Evolutionary conservation across 1,284 basidiomycete species (phyloP).

Genomic region (Rhodotorula sp.): DNA sequence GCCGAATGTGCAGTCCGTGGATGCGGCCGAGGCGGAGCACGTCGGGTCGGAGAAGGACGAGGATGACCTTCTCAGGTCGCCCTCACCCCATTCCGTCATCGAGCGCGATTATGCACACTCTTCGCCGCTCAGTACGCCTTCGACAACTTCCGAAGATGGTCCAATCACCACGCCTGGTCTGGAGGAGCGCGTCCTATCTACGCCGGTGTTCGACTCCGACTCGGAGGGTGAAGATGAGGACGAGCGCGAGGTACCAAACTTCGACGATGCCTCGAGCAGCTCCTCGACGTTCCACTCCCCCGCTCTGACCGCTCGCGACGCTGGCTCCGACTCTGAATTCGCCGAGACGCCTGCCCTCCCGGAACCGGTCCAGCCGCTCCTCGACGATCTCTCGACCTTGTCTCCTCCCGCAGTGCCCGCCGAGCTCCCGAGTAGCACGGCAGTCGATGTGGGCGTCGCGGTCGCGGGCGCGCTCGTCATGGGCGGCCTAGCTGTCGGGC

Average conservation of each 20-base stretch:
- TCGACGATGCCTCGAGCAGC: neutral
- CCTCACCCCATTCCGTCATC: neutral
- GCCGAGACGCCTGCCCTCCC: neutral
- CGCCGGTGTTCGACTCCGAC: neutral
- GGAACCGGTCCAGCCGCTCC: neutral
- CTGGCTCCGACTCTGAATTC: neutral
- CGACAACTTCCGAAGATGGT: neutral
- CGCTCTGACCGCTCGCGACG: neutral
- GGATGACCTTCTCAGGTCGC: neutral
- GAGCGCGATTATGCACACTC: neutral
- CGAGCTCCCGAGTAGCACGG: neutral
- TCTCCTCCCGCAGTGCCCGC: neutral
- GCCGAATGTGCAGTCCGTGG: neutral
- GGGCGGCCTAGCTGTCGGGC: slow-evolving; percentile 32
- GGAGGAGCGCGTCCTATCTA: neutral
- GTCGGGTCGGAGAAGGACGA: no score
- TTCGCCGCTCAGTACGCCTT: no score
- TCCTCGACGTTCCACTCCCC: slow-evolving; percentile 1
- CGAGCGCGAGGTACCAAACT: no score
- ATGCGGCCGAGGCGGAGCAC: neutral
- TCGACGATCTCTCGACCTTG: neutral
- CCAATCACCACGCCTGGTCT: neutral
- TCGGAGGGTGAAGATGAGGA: neutral
- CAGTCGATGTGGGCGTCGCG: slow-evolving; percentile 19
- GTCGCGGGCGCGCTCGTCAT: slow-evolving; percentile 27